A percentile compares a stretch with the other conserved stretches of the same genome.
Conservation (phyloP, 345 rosid genomes). For the Murraya koenigii region DNA sequence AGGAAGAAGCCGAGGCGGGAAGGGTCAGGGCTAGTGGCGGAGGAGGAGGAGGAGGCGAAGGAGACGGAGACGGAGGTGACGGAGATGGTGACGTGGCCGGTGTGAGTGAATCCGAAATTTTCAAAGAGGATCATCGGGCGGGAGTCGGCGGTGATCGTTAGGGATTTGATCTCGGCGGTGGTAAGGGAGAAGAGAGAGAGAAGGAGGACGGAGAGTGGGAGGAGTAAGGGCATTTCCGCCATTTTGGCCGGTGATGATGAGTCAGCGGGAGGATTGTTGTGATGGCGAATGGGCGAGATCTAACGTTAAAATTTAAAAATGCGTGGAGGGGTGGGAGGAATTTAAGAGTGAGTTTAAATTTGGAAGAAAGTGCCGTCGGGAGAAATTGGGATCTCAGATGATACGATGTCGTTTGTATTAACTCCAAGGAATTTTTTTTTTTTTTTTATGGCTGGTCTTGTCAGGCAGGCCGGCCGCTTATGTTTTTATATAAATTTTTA, state of each 20-base stretch:
- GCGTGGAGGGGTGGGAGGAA: neutral
- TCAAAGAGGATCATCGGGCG: constrained; percentile 97
- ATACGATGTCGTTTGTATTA: constrained; percentile 3
- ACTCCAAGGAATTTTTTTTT: neutral
- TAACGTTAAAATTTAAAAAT: too few relatives aligned
- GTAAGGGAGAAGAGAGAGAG: constrained; percentile 31
- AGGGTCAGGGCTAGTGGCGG: constrained; percentile 47
- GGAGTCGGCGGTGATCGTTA: constrained; percentile 53
- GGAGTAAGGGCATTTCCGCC: constrained; percentile 40
- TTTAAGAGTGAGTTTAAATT: neutral
- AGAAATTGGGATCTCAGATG: neutral
- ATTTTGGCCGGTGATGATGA: constrained; percentile 12
- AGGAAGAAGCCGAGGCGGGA: constrained; percentile 93
- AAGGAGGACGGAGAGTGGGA: constrained; percentile 27
- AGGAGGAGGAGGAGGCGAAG: constrained; percentile 43
- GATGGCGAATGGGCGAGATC: neutral
- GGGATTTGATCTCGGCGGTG: constrained; percentile 66
- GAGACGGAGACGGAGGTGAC: constrained; percentile 69
- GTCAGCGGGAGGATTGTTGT: neutral
- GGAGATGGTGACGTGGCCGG: constrained; percentile 66
- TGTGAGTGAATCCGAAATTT: constrained; percentile 86
- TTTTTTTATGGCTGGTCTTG: neutral
- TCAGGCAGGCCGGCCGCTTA: neutral
- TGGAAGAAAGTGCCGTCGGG: neutral
- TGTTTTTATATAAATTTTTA: too few relatives aligned